Base-by-base conservation (phyloP, 768 basidiomycete species). In the Lactarius akahatsu region DNA sequence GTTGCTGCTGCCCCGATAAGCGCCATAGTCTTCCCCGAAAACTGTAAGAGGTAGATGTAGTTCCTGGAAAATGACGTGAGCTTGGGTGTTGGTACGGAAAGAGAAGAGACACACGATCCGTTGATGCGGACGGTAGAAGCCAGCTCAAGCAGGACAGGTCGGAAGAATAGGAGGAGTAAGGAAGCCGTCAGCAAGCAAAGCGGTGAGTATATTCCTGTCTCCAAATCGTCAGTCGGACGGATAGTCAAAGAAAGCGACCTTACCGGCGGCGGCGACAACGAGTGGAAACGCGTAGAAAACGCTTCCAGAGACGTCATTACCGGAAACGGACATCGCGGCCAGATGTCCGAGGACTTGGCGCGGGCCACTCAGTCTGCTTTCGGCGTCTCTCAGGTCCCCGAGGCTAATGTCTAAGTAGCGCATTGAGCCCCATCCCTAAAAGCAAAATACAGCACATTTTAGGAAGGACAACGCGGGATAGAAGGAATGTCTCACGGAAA, bases 371-470 rank as follows among this genome's bases (percentile, higher is more conserved):
- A 65, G 23, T 18, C 61, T 41, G 30, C 40, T 50, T 61, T 63
- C 69, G 4, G 68, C 69, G 26, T 64, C 57, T 20, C 45, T 47
- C 50, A 65, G 16, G 13, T 52, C 50, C n/a, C 57, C 45, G 8
- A n/a, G 59, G 16, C 61, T 57, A 13, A 70, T 69, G 40, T 69
- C 67, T 11, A 65, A n/a, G 55, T 70, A 70, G 18, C 67, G 62
- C 65, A 71, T 63, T 6, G 63, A 63, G 5, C 71, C 69, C 69
- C 69, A 71, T 62, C 69, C 69, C 71, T 71, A 41, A 26, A 52
- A 15, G 34, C 5, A 30, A 50, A 47, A 50, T 34, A 34, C 34
- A 32, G 40, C 9, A 41, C 23, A n/a, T 9, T 1, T 20, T 20
- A 32, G 36, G 45, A 58, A 41, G 36, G 9, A n/a, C 20, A 0